These are phyloP conservation scores for Alternaria novae-zelandiae DNA, from an alignment of 2,329 filamentous ascomycete species.

Conservation along the genomic window DNA sequence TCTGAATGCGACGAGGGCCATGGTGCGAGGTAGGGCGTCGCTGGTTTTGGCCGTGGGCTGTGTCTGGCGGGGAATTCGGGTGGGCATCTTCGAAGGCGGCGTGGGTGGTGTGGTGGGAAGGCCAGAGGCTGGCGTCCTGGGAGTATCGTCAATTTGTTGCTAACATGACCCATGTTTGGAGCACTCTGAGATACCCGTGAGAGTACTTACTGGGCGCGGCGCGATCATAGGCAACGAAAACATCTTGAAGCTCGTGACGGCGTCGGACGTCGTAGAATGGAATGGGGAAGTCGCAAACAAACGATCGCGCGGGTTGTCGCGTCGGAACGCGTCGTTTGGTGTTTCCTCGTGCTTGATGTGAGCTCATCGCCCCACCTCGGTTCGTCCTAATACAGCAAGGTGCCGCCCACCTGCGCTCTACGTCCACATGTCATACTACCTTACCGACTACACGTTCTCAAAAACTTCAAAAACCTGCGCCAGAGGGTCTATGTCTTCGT, in stretches of 20 bases:
- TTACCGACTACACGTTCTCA: not conserved
- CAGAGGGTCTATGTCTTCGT: not conserved
- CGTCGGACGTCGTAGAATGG: not conserved
- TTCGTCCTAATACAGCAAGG: slow-evolving; percentile 7
- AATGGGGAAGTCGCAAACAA: not conserved
- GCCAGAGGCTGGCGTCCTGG: slow-evolving; percentile 43
- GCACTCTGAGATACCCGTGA: not conserved
- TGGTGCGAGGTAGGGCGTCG: slow-evolving; percentile 28
- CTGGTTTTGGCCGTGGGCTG: slow-evolving; percentile 18
- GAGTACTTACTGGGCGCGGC: slow-evolving; percentile 21
- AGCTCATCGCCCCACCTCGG: slow-evolving; percentile 18
- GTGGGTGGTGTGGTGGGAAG: slow-evolving; percentile 31
- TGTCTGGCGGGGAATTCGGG: slow-evolving; percentile 27
- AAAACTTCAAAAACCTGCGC: not conserved
- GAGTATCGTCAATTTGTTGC: slow-evolving; percentile 1
- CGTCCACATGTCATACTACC: not conserved
- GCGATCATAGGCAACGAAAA: slow-evolving; percentile 26
- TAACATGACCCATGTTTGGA: not conserved
- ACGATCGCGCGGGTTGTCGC: not conserved
- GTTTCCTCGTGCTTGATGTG: slow-evolving; percentile 8
- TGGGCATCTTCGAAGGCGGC: slow-evolving; percentile 24
- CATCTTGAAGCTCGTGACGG: slow-evolving; percentile 7
- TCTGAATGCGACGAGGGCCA: slow-evolving; percentile 16
- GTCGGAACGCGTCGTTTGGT: slow-evolving; percentile 16
- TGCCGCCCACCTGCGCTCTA: not conserved